A percentile compares a stretch with the other conserved stretches of the same genome.
Conservation (phyloP, 202 grass and related monocot species). For the Cymbopogon flexuosus region DNA sequence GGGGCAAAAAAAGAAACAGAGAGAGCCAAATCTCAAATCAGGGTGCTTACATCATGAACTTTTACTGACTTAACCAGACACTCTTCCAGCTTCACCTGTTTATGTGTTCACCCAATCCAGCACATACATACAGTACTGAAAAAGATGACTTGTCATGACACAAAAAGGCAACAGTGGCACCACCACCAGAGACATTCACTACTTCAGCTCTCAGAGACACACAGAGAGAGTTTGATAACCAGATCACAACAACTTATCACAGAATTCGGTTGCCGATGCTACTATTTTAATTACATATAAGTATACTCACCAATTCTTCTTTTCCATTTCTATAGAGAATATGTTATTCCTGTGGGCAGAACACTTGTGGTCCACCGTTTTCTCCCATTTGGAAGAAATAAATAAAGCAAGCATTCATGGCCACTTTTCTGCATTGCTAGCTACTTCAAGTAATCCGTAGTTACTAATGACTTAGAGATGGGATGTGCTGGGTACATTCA, state of each 20-base stretch:
- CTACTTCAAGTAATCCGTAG: background rate
- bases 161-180: background rate
- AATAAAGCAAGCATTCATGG: background rate
- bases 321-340: background rate
- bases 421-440: background rate
- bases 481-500: background rate
- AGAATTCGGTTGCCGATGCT: background rate
- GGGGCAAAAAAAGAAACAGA: too few relatives aligned
- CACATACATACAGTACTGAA: background rate
- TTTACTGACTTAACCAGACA: constrained; percentile 8
- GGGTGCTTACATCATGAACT: background rate
- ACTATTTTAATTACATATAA: background rate
- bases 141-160: background rate
- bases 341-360: background rate
- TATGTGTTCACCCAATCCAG: constrained; percentile 14
- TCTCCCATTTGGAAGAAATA: background rate
- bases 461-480: background rate
- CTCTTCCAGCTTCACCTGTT: background rate
- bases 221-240: constrained; percentile 2
- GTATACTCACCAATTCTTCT: background rate
- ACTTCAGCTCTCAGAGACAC: background rate
- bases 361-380: constrained; percentile 5
- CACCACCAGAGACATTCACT: background rate
- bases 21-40: too few relatives aligned
- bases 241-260: constrained; percentile 27